Evolutionary conservation across 2,329 filamentous ascomycete genomes (phyloP).

Genomic region (Dactylellina leptospora): DNA sequence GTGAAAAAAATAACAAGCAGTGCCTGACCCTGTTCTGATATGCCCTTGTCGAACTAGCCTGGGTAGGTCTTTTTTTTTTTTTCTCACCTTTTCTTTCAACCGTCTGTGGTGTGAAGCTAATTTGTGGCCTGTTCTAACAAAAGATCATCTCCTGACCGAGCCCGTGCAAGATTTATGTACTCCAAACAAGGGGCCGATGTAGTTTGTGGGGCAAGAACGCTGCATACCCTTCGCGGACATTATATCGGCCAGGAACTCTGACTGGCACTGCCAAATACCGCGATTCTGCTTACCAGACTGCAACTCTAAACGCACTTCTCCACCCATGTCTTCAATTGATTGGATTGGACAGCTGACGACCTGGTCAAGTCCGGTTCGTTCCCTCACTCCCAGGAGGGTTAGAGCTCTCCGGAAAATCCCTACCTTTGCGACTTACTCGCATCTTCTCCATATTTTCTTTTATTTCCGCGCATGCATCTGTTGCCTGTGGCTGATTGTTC

Average conservation of each 20-base stretch:
- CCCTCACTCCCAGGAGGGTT: conserved; percentile 44
- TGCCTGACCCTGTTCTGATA: conserved; percentile 23
- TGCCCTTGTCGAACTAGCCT: conserved; percentile 14
- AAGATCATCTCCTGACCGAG: conserved; percentile 46
- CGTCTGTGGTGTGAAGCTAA: too few relatives aligned
- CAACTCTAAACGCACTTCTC: conserved; percentile 33
- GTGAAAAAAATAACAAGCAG: conserved; percentile 2
- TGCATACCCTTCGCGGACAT: conserved; percentile 18
- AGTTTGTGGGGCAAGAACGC: conserved; percentile 48
- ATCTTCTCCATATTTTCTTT: conserved; percentile 47
- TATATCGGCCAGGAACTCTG: conserved; percentile 24
- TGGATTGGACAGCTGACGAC: conserved; percentile 52
- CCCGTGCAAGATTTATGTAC: conserved; percentile 46
- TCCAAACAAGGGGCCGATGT: conserved; percentile 51
- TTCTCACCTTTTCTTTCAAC: background rate
- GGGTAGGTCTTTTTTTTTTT: conserved; percentile 18
- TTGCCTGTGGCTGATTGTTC: conserved; percentile 50
- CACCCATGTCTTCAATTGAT: conserved; percentile 50
- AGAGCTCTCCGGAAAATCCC: conserved; percentile 53
- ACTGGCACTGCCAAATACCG: conserved; percentile 28
- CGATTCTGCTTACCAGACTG: conserved; percentile 21
- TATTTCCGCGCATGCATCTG: conserved; percentile 33
- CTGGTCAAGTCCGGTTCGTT: conserved; percentile 47
- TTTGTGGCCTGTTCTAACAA: conserved; percentile 49
- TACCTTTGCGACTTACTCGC: conserved; percentile 53